Conservation (phyloP, 352 stramenopile species). For the Globisporangium paddicum region DNA sequence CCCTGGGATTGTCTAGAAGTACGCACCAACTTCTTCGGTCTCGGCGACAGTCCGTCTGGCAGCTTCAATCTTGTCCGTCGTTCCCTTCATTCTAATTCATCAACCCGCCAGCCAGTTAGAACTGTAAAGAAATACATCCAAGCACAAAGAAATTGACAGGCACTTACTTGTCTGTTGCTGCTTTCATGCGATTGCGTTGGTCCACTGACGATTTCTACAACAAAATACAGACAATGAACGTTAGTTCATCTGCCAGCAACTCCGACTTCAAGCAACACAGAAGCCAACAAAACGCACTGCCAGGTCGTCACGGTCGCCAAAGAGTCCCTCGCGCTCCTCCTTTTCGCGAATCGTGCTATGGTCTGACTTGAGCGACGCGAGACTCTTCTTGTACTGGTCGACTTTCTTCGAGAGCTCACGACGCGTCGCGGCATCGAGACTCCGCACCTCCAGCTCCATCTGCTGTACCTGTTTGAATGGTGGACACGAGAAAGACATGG, state of each 20-base stretch:
- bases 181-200: slow-evolving; percentile 73
- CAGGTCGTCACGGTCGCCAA: slow-evolving; percentile 70
- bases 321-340: slow-evolving; percentile 79
- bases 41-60: slow-evolving; percentile 78
- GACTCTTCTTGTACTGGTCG: slow-evolving; percentile 87
- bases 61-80: slow-evolving; percentile 72
- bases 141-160: background rate
- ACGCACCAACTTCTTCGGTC: slow-evolving; percentile 83
- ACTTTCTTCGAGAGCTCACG: slow-evolving; percentile 88
- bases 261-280: background rate
- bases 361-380: slow-evolving; percentile 74
- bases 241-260: background rate
- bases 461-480: slow-evolving; percentile 68
- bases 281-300: slow-evolving; percentile 21
- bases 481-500: background rate
- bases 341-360: slow-evolving; percentile 81
- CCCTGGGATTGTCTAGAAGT: too few relatives aligned
- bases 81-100: slow-evolving; percentile 73
- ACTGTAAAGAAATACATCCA: background rate
- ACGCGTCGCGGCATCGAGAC: slow-evolving; percentile 67
- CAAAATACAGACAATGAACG: background rate
- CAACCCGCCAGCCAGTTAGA: background rate
- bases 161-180: slow-evolving; percentile 77
- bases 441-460: slow-evolving; percentile 87
- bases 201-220: slow-evolving; percentile 53